Conservation (phyloP, 768 basidiomycete species). For the Lactifluus hygrophoroides region DNA sequence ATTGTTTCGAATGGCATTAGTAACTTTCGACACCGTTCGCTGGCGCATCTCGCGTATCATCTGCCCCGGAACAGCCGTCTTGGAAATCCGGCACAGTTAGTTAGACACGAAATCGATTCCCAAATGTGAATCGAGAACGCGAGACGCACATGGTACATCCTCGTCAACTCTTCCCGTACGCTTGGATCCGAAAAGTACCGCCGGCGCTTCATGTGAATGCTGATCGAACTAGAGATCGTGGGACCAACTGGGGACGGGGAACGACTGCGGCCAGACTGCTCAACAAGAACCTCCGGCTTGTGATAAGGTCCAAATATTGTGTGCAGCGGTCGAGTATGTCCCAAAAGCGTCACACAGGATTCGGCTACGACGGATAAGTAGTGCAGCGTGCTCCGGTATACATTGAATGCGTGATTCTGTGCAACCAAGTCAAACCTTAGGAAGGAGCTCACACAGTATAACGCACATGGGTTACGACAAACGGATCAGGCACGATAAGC, state of each 20-base stretch:
- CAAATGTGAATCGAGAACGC: background rate
- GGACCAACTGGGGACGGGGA: background rate
- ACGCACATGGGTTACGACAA: constrained; percentile 14
- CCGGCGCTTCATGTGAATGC: constrained; percentile 1
- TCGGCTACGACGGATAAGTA: constrained; percentile 12
- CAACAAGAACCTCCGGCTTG: background rate
- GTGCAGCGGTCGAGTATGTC: constrained; percentile 1
- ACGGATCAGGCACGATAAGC: constrained; percentile 19
- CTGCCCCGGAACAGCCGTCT: background rate
- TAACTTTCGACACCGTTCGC: constrained; percentile 8
- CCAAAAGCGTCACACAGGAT: constrained; percentile 7
- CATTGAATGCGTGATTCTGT: constrained; percentile 19
- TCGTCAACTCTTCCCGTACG: constrained; percentile 4
- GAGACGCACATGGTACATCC: constrained; percentile 3
- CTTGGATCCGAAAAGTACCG: background rate
- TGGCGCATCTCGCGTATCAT: constrained; percentile 4
- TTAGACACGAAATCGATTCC: background rate
- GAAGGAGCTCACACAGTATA: background rate
- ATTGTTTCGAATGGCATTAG: background rate
- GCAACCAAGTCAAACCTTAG: background rate
- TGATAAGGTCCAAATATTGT: constrained; percentile 16
- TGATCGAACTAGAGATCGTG: background rate
- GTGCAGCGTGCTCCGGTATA: constrained; percentile 13
- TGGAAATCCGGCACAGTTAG: background rate
- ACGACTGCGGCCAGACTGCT: background rate